phyloP scores from a whole-genome alignment of 78 protist species.

The Dictyostelium discoideum region DNA sequence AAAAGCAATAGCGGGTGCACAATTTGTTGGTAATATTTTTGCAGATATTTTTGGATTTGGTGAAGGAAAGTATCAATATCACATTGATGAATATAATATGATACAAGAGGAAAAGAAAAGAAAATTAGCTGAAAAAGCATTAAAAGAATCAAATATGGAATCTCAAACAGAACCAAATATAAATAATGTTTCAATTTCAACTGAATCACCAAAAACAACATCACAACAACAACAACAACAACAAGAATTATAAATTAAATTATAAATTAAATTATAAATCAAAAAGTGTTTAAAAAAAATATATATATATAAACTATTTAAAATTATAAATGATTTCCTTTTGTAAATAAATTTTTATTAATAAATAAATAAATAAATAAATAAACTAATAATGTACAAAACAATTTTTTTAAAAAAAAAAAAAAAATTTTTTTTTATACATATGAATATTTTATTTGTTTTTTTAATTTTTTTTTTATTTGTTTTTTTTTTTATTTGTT shows the following conservation, averaged over 20 bases:
- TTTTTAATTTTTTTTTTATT: not conserved
- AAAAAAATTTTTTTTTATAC: not conserved
- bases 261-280: not conserved
- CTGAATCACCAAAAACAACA: not conserved
- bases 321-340: too few relatives aligned
- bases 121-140: not conserved
- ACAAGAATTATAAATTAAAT: not conserved
- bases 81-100: conserved; percentile 52
- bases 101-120: conserved; percentile 32
- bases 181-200: not conserved
- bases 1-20: conserved; percentile 40
- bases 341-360: not conserved
- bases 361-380: too few relatives aligned
- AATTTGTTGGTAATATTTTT: conserved; percentile 42
- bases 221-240: not conserved
- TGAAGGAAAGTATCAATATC: conserved; percentile 62
- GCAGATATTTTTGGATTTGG: conserved; percentile 51
- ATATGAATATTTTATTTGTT: not conserved
- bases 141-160: not conserved
- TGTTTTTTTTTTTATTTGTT: not conserved
- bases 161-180: not conserved
- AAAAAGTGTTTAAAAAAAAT: not conserved
- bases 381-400: too few relatives aligned
- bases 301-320: not conserved
- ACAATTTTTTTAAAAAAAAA: not conserved